Base-by-base conservation (phyloP, 1,284 basidiomycete species). In the Apiotrichum gracile region DNA sequence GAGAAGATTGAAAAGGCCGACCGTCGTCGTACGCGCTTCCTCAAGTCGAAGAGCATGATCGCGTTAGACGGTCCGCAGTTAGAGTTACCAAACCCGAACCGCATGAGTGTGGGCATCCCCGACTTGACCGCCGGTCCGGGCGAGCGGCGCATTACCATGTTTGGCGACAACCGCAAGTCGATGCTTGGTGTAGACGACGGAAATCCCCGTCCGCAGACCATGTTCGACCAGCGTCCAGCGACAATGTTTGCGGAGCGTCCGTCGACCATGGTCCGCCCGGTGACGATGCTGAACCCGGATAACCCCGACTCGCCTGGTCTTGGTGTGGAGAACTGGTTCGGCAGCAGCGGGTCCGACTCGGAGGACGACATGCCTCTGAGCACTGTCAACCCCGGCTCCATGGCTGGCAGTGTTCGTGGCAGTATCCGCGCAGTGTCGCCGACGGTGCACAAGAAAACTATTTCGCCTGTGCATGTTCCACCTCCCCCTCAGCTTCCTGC, bases 241-340 rank as follows among this genome's bases (percentile, higher is more conserved):
- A 56, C 57, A 6, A 22, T 56, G 14, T 10, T n/a, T n/a, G n/a
- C n/a, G n/a, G n/a, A n/a, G n/a, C n/a, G n/a, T n/a, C n/a, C n/a
- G n/a, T n/a, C n/a, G n/a, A n/a, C n/a, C n/a, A n/a, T n/a, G n/a
- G n/a, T n/a, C n/a, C n/a, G n/a, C n/a, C n/a, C n/a, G n/a, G n/a
- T n/a, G n/a, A n/a, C n/a, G n/a, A n/a, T 44, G 4, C 27, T 19
- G 27, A 44, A 22, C 5, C 37, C 31, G 12, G 27, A 42, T 8
- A 19, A 33, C 12, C 44, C 42, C 5, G 53, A 39, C 13, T 34
- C 8, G 26, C 42, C 38, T 17, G 47, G 61, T 2, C 46, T 53
- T 16, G 61, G 55, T 17, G 51, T 56, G 19, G 49, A 47, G n/a
- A 52, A 51, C 29, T 57, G 57, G 57, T 55, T 55, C 35, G 33